A percentile compares a stretch with the other conserved stretches of the same genome.
Conservation (phyloP, 2,329 filamentous ascomycete species). For the Bimuria novae-zelandiae region DNA sequence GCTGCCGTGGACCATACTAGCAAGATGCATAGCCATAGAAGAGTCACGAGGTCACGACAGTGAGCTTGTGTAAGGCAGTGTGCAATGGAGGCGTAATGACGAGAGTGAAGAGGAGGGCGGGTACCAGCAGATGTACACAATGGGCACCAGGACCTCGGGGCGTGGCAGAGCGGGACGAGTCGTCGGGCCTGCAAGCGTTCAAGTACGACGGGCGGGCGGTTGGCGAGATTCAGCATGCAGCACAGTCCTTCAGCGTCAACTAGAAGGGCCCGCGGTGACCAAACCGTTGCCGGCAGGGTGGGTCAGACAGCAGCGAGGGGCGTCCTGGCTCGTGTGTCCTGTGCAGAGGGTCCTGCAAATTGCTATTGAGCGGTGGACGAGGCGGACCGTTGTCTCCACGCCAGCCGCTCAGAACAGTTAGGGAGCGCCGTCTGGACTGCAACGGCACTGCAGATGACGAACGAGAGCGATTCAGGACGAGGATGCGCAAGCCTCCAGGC, state of each 20-base stretch:
- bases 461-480: slow-evolving; percentile 33
- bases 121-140: slow-evolving; percentile 21
- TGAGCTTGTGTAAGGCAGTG: slow-evolving; percentile 36
- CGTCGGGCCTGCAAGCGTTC: slow-evolving; percentile 37
- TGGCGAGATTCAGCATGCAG: slow-evolving; percentile 42
- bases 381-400: slow-evolving; percentile 44
- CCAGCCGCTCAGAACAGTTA: slow-evolving; percentile 37
- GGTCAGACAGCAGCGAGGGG: slow-evolving; percentile 44
- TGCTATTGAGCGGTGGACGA: slow-evolving; percentile 39
- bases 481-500: slow-evolving; percentile 39
- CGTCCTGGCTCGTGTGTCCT: slow-evolving; percentile 35
- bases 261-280: slow-evolving; percentile 34
- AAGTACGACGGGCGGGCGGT: slow-evolving; percentile 40
- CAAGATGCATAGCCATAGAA: slow-evolving; percentile 49
- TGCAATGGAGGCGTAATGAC: slow-evolving; percentile 27
- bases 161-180: slow-evolving; percentile 32
- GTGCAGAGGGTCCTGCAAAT: slow-evolving; percentile 34
- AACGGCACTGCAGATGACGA: slow-evolving; percentile 49
- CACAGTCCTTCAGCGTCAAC: slow-evolving; percentile 37
- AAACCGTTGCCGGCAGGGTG: slow-evolving; percentile 45
- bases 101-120: slow-evolving; percentile 32
- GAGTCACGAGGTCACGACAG: slow-evolving; percentile 40
- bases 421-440: slow-evolving; percentile 38
- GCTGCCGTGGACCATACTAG: slow-evolving; percentile 51
- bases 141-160: slow-evolving; percentile 42